Evolutionary conservation across 2,329 filamentous ascomycete species (phyloP).

Genomic region (Aspergillus sp.): DNA sequence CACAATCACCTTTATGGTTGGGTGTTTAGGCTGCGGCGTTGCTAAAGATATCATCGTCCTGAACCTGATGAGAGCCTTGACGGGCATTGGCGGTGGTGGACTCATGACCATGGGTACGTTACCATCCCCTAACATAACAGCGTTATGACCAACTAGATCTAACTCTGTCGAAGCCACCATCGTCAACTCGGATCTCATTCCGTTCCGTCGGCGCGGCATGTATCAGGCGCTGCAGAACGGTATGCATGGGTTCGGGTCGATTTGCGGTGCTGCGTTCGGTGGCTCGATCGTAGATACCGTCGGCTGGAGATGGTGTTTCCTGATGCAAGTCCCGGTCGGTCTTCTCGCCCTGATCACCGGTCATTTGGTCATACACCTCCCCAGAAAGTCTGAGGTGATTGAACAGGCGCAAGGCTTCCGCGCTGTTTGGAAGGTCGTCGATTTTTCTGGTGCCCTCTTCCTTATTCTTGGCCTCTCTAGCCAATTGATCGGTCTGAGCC

Average conservation of each 20-base stretch:
- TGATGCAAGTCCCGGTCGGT: conserved; percentile 62
- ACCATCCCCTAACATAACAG: not conserved
- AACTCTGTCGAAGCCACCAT: conserved; percentile 51
- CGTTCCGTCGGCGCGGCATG: conserved; percentile 68
- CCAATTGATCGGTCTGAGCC: conserved; percentile 49
- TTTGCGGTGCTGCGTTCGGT: conserved; percentile 52
- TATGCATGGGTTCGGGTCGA: conserved; percentile 61
- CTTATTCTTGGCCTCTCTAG: conserved; percentile 59
- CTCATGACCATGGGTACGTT: conserved; percentile 60
- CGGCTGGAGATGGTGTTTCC: conserved; percentile 54
- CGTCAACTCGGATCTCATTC: conserved; percentile 71
- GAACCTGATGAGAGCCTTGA: conserved; percentile 68
- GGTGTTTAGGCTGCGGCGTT: conserved; percentile 68
- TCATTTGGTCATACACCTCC: conserved; percentile 52
- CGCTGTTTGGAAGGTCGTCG: conserved; percentile 55
- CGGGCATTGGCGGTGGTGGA: conserved; percentile 71
- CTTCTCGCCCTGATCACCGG: conserved; percentile 55
- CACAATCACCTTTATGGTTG: conserved; percentile 61
- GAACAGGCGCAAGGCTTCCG: conserved; percentile 26
- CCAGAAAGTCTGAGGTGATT: conserved; percentile 23
- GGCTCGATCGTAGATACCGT: conserved; percentile 45
- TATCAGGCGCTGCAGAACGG: conserved; percentile 68
- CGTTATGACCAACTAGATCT: not conserved
- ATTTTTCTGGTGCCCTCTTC: conserved; percentile 57
- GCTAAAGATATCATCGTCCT: conserved; percentile 68